Conservation (phyloP, 148 eudicot species). For the Nepenthes gracilis region DNA sequence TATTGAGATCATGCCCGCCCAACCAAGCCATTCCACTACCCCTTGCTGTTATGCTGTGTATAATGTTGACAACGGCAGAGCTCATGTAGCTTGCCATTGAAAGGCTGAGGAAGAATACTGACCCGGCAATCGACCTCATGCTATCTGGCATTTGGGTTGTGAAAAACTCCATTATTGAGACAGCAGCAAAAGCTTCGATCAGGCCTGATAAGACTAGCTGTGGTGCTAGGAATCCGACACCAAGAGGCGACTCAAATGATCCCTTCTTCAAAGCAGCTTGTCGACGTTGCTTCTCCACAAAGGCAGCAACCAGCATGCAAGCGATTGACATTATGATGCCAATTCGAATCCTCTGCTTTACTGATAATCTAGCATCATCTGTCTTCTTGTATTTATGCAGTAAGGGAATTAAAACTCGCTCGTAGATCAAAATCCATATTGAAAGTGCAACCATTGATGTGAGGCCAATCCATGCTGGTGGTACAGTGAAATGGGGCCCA, state of each 20-base stretch:
- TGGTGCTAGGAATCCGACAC: slow-evolving; percentile 26
- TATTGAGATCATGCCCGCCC: slow-evolving; percentile 67
- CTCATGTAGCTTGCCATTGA: slow-evolving; percentile 51
- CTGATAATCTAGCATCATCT: slow-evolving; percentile 26
- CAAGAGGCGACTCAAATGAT: slow-evolving; percentile 35
- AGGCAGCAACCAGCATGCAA: slow-evolving; percentile 34
- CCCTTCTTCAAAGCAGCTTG: slow-evolving; percentile 21
- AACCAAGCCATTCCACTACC: slow-evolving; percentile 38
- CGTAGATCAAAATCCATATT: slow-evolving; percentile 43
- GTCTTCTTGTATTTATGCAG: slow-evolving; percentile 10
- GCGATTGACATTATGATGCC: slow-evolving; percentile 58
- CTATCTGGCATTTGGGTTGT: slow-evolving; percentile 50
- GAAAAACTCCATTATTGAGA: slow-evolving; percentile 57
- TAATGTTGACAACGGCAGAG: slow-evolving; percentile 34
- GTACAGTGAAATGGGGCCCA: slow-evolving; percentile 37
- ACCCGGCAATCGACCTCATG: slow-evolving; percentile 61
- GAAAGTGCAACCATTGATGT: slow-evolving; percentile 50
- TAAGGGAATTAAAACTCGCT: slow-evolving; percentile 28
- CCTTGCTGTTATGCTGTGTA: slow-evolving; percentile 17
- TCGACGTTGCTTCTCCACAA: slow-evolving; percentile 34
- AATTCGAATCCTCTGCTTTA: slow-evolving; percentile 21
- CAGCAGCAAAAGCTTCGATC: slow-evolving; percentile 50
- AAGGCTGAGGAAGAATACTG: slow-evolving; percentile 44
- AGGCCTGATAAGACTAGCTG: slow-evolving; percentile 48
- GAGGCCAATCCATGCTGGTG: slow-evolving; percentile 57